A percentile compares a stretch with the other conserved stretches of the same genome.
Evolutionary conservation across 2,329 filamentous ascomycete species (phyloP).

Genomic region (Colletotrichum acutatum): DNA sequence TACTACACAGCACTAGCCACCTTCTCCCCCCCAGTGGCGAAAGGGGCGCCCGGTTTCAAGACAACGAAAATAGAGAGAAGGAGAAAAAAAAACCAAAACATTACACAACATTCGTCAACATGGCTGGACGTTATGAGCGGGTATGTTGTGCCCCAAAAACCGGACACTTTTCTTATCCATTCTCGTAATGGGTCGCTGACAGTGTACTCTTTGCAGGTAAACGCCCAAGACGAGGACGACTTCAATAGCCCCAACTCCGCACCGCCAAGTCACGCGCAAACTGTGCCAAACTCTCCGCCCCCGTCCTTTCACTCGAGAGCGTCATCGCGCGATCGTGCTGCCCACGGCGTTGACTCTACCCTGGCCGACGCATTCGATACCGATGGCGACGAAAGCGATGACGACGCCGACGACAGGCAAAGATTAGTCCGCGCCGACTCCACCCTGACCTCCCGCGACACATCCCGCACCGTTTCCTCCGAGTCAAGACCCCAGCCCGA

Average conservation of each 20-base stretch:
- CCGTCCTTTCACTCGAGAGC: slow-evolving; percentile 91
- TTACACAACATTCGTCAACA: slow-evolving; percentile 44
- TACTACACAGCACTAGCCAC: slow-evolving; percentile 14
- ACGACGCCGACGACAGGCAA: slow-evolving; percentile 84
- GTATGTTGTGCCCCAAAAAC: slow-evolving; percentile 51
- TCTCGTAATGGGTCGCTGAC: neutral
- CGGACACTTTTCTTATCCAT: neutral
- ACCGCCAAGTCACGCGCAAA: slow-evolving; percentile 43
- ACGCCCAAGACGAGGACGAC: slow-evolving; percentile 68
- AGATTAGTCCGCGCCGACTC: slow-evolving; percentile 80
- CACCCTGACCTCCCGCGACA: slow-evolving; percentile 40
- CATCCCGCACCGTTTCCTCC: slow-evolving; percentile 34
- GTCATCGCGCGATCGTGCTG: slow-evolving; percentile 62
- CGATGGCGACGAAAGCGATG: slow-evolving; percentile 79
- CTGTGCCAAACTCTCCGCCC: slow-evolving; percentile 69
- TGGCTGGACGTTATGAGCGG: slow-evolving; percentile 69
- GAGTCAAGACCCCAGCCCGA: slow-evolving; percentile 35
- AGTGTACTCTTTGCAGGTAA: slow-evolving; percentile 55
- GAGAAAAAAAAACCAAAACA: neutral
- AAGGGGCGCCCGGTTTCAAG: slow-evolving; percentile 14
- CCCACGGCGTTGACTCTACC: slow-evolving; percentile 74
- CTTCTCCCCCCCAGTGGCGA: slow-evolving; percentile 35
- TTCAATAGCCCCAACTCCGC: slow-evolving; percentile 47
- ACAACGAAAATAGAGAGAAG: neutral
- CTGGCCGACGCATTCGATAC: slow-evolving; percentile 93